Conservation (phyloP, 768 basidiomycete species). For the Pisolithus albus region DNA sequence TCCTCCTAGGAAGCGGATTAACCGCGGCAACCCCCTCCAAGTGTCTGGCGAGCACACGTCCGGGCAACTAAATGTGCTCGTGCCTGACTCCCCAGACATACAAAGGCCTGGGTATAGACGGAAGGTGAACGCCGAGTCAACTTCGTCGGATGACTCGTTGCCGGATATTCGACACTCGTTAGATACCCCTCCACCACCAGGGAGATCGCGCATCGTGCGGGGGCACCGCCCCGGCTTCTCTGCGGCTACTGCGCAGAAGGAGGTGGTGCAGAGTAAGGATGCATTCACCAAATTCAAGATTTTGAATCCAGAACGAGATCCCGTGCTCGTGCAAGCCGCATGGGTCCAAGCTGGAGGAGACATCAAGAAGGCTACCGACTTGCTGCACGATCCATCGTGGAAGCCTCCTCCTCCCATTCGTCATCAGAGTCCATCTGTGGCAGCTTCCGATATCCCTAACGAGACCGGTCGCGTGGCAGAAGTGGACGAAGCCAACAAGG, state of each 20-base stretch:
- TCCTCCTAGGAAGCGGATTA: constrained; percentile 66
- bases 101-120: constrained; percentile 47
- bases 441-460: constrained; percentile 14
- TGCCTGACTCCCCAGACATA: constrained; percentile 54
- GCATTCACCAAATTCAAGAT: constrained; percentile 54
- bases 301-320: constrained; percentile 44
- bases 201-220: constrained; percentile 45
- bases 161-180: constrained; percentile 39
- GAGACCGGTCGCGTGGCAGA: constrained; percentile 61
- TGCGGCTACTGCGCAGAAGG: constrained; percentile 25
- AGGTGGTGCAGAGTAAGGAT: constrained; percentile 15
- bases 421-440: constrained; percentile 8
- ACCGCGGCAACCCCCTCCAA: constrained; percentile 42
- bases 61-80: constrained; percentile 10
- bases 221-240: constrained; percentile 32
- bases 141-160: constrained; percentile 67
- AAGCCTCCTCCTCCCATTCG: constrained; percentile 27
- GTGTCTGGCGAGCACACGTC: constrained; percentile 12
- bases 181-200: constrained; percentile 35
- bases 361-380: constrained; percentile 49
- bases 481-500: constrained; percentile 66
- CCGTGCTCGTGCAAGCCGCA: constrained; percentile 47
- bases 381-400: constrained; percentile 57
- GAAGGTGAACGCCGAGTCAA: constrained; percentile 36
- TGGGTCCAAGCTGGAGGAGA: constrained; percentile 61